Percentiles rank a stretch among this genome's conserved stretches.
Conservation (phyloP, 179 eudicot genomes). For the Vitellaria paradoxa region DNA sequence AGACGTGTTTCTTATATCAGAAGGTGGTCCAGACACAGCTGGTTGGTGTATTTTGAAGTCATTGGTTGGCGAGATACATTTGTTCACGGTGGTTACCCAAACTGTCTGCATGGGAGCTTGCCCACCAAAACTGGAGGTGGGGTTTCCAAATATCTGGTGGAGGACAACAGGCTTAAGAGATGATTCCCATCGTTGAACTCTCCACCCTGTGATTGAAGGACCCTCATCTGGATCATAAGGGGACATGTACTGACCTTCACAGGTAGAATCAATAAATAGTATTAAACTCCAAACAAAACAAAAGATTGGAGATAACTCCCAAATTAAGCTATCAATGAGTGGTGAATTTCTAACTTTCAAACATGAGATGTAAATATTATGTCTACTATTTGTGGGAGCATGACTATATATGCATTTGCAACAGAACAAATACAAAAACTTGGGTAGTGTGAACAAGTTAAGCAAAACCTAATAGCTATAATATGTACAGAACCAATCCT, state of each 20-base stretch:
- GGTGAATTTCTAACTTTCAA: background rate
- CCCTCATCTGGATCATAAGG: slow-evolving; percentile 99
- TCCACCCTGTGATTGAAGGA: slow-evolving; percentile 95
- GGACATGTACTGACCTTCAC: slow-evolving; percentile 95
- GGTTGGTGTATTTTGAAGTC: slow-evolving; percentile 58
- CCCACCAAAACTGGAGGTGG: slow-evolving; percentile 87
- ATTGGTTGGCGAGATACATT: slow-evolving; percentile 73
- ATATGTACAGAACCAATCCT: background rate
- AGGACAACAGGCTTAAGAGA: slow-evolving; percentile 93
- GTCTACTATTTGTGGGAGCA: background rate
- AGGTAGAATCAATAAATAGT: slow-evolving; percentile 12
- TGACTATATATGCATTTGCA: background rate
- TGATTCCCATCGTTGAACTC: slow-evolving; percentile 99
- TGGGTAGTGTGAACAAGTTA: background rate
- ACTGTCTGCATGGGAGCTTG: slow-evolving; percentile 97
- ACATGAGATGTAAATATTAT: background rate
- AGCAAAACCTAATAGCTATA: background rate
- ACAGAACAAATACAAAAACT: background rate
- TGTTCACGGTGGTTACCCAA: slow-evolving; percentile 90
- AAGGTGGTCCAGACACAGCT: slow-evolving; percentile 27
- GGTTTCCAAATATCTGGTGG: slow-evolving; percentile 94
- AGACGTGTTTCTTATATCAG: slow-evolving; percentile 37
- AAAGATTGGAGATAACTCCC: background rate
- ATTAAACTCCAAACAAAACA: slow-evolving; percentile 12
- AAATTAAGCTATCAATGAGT: background rate